These are phyloP conservation scores for Ziziphus jujuba DNA, from an alignment of 306 rosid species.

Conservation along the genomic window DNA sequence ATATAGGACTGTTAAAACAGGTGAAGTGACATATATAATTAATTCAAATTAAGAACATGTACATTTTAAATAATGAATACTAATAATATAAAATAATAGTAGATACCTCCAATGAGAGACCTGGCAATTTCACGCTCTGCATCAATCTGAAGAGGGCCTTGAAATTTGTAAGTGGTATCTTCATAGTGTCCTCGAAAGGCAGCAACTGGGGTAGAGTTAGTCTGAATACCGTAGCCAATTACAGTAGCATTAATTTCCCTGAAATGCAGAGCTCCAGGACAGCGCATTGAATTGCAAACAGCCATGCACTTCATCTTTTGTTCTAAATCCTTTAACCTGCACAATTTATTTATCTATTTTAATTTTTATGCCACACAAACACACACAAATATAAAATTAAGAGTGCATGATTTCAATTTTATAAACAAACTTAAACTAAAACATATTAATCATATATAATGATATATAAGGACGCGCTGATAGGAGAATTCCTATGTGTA, in stretches of 20 bases:
- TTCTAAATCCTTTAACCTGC: slow-evolving; percentile 60
- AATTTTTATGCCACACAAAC: neutral
- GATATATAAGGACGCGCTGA: too few species aligned
- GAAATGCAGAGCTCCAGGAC: slow-evolving; percentile 84
- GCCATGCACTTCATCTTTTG: slow-evolving; percentile 52
- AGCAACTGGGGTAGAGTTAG: slow-evolving; percentile 54
- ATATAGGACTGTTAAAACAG: slow-evolving; percentile 15
- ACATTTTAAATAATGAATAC: too few species aligned
- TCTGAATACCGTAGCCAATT: slow-evolving; percentile 81
- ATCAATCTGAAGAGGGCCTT: slow-evolving; percentile 84
- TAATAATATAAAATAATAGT: neutral
- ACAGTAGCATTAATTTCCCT: slow-evolving; percentile 44
- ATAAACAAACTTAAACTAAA: too few species aligned
- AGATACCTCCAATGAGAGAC: slow-evolving; percentile 73
- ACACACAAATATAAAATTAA: neutral
- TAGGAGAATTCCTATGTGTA: too few species aligned
- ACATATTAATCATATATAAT: too few species aligned
- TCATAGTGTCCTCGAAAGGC: slow-evolving; percentile 46
- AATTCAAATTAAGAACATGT: too few species aligned
- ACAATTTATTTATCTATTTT: neutral
- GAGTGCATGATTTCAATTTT: neutral
- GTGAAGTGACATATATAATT: neutral
- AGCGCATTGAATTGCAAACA: slow-evolving; percentile 57
- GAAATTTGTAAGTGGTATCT: slow-evolving; percentile 67
- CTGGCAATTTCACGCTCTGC: slow-evolving; percentile 91